phyloP scores from a whole-genome alignment of 2,329 filamentous ascomycete genomes.

The Colletotrichum gigasporum region DNA sequence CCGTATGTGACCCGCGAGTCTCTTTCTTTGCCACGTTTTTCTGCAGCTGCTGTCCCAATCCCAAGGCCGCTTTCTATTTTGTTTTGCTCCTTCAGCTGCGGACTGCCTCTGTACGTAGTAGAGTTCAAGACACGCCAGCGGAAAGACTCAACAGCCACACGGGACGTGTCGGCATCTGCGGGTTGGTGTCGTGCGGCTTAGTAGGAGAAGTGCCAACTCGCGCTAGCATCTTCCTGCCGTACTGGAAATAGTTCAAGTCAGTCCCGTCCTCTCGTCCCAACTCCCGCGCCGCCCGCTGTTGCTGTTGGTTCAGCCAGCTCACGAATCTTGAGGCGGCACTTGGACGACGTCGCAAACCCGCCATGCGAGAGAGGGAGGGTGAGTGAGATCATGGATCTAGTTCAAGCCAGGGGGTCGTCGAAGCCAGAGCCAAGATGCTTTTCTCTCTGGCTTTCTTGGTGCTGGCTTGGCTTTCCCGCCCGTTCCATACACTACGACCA shows the following conservation, averaged over 20 bases:
- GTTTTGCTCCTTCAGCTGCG: neutral
- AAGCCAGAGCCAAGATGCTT: neutral
- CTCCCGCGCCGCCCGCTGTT: neutral
- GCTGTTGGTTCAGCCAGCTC: neutral
- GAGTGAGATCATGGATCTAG: constrained; percentile 21
- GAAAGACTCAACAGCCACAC: neutral
- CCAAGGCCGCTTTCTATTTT: constrained; percentile 1
- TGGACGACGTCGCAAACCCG: constrained; percentile 21
- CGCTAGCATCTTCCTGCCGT: neutral
- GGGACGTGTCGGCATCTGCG: neutral
- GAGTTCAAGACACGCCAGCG: neutral
- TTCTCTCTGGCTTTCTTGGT: neutral
- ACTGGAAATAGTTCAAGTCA: neutral
- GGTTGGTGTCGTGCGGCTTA: neutral
- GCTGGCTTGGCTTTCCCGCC: neutral
- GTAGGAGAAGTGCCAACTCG: no score
- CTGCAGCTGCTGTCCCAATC: neutral
- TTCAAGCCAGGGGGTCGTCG: constrained; percentile 1
- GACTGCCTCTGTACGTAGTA: neutral
- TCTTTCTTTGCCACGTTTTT: constrained; percentile 8
- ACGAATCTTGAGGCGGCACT: constrained; percentile 22
- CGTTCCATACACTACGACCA: no score
- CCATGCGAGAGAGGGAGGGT: constrained; percentile 1
- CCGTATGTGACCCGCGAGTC: neutral
- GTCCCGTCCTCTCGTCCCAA: constrained; percentile 7